Conservation (phyloP, 371 early-diverging fungal species). For the Fennellomyces sp. region DNA sequence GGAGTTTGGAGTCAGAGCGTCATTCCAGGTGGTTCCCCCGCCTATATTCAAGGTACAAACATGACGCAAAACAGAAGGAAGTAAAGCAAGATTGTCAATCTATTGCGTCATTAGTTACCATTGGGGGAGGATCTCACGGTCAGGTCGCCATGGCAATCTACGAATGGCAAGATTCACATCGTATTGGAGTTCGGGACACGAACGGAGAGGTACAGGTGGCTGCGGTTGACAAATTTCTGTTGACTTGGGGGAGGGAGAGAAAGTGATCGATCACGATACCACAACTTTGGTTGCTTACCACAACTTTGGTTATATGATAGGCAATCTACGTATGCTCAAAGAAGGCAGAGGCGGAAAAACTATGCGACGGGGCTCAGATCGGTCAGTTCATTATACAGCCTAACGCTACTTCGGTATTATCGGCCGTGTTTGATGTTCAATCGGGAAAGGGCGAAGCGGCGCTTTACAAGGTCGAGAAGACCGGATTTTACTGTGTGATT, state of each 20-base stretch:
- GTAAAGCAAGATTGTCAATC: not conserved
- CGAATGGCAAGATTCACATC: constrained; percentile 62
- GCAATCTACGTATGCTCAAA: constrained; percentile 51
- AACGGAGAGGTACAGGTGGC: no score
- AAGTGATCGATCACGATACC: not conserved
- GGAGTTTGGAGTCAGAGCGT: constrained; percentile 49
- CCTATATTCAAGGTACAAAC: constrained; percentile 53
- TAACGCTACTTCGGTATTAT: constrained; percentile 38
- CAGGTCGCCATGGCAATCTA: constrained; percentile 52
- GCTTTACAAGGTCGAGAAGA: constrained; percentile 55
- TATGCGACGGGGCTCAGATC: constrained; percentile 44
- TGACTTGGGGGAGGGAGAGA: constrained; percentile 21
- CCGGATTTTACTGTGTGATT: constrained; percentile 77
- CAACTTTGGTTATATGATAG: constrained; percentile 17
- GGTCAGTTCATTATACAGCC: constrained; percentile 47
- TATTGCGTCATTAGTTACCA: constrained; percentile 37
- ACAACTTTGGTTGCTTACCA: not conserved
- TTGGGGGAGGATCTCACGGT: constrained; percentile 41
- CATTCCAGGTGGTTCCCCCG: constrained; percentile 46
- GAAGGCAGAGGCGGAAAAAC: constrained; percentile 37
- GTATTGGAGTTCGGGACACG: no score
- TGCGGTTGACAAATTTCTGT: constrained; percentile 38
- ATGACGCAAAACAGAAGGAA: not conserved
- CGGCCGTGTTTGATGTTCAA: constrained; percentile 29
- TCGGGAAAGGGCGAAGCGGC: constrained; percentile 24